Conservation (phyloP, 768 basidiomycete genomes). For the Podaxis sp. region DNA sequence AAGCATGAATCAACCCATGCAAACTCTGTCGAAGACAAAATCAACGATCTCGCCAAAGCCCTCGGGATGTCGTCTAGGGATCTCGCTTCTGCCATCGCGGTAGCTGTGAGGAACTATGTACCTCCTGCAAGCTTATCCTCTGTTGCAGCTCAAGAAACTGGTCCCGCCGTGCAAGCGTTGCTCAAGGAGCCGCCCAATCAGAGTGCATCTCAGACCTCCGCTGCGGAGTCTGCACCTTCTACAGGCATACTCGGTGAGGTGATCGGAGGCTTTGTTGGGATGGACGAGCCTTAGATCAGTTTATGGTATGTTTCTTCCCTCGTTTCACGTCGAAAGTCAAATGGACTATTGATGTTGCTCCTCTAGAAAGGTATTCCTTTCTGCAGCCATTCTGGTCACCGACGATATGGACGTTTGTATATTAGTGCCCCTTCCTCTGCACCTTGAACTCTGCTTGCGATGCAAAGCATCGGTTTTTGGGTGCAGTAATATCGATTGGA, state of each 20-base stretch:
- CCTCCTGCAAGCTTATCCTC: slow-evolving; percentile 61
- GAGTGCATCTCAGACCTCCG: slow-evolving; percentile 16
- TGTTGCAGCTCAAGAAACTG: slow-evolving; percentile 47
- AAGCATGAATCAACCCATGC: neutral
- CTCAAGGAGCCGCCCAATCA: slow-evolving; percentile 23
- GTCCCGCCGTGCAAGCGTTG: slow-evolving; percentile 37
- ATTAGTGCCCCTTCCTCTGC: too few species aligned
- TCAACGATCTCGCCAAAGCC: slow-evolving; percentile 58
- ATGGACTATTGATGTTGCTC: too few species aligned
- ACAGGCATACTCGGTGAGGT: slow-evolving; percentile 29
- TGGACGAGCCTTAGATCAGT: slow-evolving; percentile 39
- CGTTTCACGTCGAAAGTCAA: too few species aligned
- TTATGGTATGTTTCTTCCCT: neutral
- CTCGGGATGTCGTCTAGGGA: slow-evolving; percentile 61
- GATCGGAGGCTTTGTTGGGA: slow-evolving; percentile 39
- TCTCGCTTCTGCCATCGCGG: slow-evolving; percentile 62
- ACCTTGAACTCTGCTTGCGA: too few species aligned
- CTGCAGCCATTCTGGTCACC: too few species aligned
- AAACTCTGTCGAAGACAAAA: slow-evolving; percentile 48
- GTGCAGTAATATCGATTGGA: too few species aligned
- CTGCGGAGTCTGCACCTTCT: slow-evolving; percentile 6
- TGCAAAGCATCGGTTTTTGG: too few species aligned
- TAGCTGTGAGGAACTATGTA: slow-evolving; percentile 54
- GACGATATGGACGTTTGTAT: too few species aligned
- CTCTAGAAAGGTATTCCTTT: too few species aligned